phyloP scores from a whole-genome alignment of 163 green algal species.

The Scenedesmus sp. region DNA sequence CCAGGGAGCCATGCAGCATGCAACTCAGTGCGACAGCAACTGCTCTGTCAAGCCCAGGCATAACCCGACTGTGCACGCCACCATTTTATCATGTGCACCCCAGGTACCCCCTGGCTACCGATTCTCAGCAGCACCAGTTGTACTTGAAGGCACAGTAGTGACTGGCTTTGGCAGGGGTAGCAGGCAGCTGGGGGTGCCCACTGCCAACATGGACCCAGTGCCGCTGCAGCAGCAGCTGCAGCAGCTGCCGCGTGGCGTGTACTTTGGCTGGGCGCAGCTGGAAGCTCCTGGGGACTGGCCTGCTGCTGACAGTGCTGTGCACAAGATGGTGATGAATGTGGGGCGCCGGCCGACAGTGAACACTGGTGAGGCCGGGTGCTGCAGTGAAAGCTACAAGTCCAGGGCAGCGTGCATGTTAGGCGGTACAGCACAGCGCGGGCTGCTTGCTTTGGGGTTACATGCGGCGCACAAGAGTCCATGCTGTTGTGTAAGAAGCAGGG shows the following conservation, averaged over 20 bases:
- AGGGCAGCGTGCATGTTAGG: not conserved
- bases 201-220: constrained; percentile 89
- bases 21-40: not conserved
- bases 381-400: not conserved
- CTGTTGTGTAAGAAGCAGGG: not conserved
- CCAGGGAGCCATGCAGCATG: not conserved
- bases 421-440: not conserved
- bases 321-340: constrained; percentile 94
- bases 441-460: not conserved
- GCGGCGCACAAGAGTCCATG: not conserved
- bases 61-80: no score
- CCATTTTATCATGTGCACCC: not conserved
- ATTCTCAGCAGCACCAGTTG: constrained; percentile 76
- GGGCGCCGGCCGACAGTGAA: constrained; percentile 86
- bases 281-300: constrained; percentile 54
- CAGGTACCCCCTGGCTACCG: constrained; percentile 83
- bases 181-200: constrained; percentile 90
- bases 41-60: no score
- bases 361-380: constrained; percentile 15
- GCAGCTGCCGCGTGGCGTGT: constrained; percentile 78
- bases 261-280: constrained; percentile 90
- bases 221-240: constrained; percentile 69
- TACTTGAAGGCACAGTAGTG: constrained; percentile 81
- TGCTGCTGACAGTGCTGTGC: constrained; percentile 65
- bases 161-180: constrained; percentile 92